phyloP scores from a whole-genome alignment of 768 basidiomycete species.

The Coprinellus micaceus region DNA sequence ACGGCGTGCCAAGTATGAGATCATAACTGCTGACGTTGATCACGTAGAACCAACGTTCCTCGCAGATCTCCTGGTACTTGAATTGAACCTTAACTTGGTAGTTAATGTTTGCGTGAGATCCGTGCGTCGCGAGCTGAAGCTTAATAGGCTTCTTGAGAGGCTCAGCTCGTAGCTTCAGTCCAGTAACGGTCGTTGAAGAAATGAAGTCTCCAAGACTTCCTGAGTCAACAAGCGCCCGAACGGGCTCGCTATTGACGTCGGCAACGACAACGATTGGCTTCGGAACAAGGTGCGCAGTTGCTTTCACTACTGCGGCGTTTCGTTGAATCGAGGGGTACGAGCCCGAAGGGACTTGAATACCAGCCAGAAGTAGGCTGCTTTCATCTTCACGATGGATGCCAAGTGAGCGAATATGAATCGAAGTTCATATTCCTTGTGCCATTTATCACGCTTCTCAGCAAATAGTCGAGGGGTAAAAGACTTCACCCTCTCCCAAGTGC shows the following conservation, averaged over 20 bases:
- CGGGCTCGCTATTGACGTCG: constrained; percentile 25
- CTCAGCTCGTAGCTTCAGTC: constrained; percentile 22
- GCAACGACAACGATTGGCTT: constrained; percentile 27
- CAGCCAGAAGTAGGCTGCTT: background rate
- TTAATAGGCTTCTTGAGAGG: constrained; percentile 27
- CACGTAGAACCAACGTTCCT: constrained; percentile 28
- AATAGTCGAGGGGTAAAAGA: background rate
- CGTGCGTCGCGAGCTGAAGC: constrained; percentile 35
- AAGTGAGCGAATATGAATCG: background rate
- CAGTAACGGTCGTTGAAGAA: constrained; percentile 30
- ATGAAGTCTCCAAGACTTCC: constrained; percentile 39
- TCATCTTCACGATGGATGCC: background rate
- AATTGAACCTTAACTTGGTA: constrained; percentile 18
- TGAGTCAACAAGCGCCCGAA: constrained; percentile 30
- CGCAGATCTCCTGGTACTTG: constrained; percentile 29
- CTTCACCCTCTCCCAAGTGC: background rate
- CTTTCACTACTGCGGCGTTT: background rate
- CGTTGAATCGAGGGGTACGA: background rate
- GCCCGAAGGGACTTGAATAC: background rate
- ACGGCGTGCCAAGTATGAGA: constrained; percentile 38
- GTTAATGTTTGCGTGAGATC: constrained; percentile 34
- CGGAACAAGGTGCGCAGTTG: constrained; percentile 13
- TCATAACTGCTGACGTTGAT: constrained; percentile 40
- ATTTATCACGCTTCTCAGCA: background rate
- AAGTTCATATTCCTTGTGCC: background rate